Base-by-base conservation (phyloP, 2,329 filamentous ascomycete genomes). In the Xylaria sp. region DNA sequence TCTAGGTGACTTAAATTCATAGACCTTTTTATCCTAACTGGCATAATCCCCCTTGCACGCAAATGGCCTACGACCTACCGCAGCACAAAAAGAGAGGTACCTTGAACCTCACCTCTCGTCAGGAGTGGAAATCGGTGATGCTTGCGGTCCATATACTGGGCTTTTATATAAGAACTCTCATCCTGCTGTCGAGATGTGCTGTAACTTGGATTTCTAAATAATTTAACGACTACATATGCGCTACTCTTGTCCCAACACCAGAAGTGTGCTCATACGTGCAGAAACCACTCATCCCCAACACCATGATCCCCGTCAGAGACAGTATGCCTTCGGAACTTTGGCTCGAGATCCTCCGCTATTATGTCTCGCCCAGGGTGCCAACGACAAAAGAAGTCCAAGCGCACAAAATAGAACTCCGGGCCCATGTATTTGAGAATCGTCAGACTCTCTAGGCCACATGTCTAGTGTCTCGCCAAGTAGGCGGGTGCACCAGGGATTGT, bases 361-460 rank as follows among this genome's bases (percentile, higher is more conserved):
- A 42, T 40, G 46, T 33, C 45, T 35, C 28, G 45, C 50, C 45
- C 43, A 45, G 46, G 7, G 55, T 45, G 23, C 45, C 55, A 25
- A 58, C 55, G 35, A 58, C 55, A 7, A 15, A 25, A 25, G 19
- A 45, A 58, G 43, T 58, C 46, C 45, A 42, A 37, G 12, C 55
- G 33, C 19, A 14, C 21, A 58, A 56, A 21, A 31, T 47, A 56
- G 28, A 56, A 47, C 37, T 53, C 38, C 37, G 57, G 21, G 25
- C 35, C 7, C 57, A 60, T 46, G 40, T 53, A 46, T 37, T 46
- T 28, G 57, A 60, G 46, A 37, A 47, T 45, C 57, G 38, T 28
- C 14, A 38, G 21, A 38, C 47, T 45, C 47, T 52, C n/a, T 60
- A 47, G 47, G 57, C 25, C 12, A 38, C 57, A n/a, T 56, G 42